phyloP scores from a whole-genome alignment of 2,329 filamentous ascomycete species.

The Fusarium neocosmosporiellum region DNA sequence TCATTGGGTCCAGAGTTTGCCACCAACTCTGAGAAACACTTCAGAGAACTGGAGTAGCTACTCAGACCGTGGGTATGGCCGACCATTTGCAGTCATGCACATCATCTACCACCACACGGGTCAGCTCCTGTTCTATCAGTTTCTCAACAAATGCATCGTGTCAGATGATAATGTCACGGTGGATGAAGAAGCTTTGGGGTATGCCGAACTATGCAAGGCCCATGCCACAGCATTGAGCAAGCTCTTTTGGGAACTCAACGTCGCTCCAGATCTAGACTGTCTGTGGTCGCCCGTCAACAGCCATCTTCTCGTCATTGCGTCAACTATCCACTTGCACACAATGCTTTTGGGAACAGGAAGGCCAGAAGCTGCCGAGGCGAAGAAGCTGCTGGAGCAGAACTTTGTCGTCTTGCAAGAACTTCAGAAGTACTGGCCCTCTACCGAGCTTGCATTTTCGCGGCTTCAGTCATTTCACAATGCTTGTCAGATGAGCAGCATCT shows the following conservation, averaged over 20 bases:
- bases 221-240: not conserved
- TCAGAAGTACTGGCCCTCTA: not conserved
- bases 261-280: not conserved
- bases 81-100: not conserved
- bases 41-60: not conserved
- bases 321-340: conserved; percentile 2
- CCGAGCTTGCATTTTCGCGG: not conserved
- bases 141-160: not conserved
- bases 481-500: conserved; percentile 1
- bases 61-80: not conserved
- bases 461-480: conserved; percentile 2
- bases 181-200: not conserved
- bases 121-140: not conserved
- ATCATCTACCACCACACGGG: not conserved
- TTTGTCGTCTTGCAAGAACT: not conserved
- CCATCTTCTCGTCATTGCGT: conserved; percentile 5
- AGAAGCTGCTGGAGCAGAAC: not conserved
- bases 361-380: not conserved
- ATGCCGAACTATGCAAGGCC: not conserved
- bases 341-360: not conserved
- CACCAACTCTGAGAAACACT: not conserved
- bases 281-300: conserved; percentile 3
- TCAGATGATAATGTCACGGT: not conserved
- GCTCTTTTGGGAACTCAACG: not conserved
- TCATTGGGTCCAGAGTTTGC: not conserved